Percentiles rank a stretch among this genome's conserved stretches.
These are phyloP conservation scores for Amanita muscaria DNA, from an alignment of 768 basidiomycete species.

Conservation along the genomic window DNA sequence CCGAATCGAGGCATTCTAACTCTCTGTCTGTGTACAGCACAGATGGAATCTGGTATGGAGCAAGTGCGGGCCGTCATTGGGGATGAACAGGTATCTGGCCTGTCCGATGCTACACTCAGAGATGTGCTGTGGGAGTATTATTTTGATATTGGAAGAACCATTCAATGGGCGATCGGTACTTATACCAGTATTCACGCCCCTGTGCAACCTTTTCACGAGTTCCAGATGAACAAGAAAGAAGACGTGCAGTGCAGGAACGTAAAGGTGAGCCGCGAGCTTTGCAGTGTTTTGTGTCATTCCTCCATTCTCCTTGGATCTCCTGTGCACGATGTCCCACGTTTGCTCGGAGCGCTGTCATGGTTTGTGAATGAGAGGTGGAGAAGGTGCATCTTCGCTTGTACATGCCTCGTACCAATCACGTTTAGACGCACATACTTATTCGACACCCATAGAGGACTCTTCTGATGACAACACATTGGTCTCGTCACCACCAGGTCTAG, in stretches of 20 bases:
- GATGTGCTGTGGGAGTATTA: constrained; percentile 82
- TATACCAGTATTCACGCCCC: constrained; percentile 6
- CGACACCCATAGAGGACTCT: constrained; percentile 8
- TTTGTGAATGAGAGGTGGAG: constrained; percentile 31
- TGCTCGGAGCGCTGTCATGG: constrained; percentile 16
- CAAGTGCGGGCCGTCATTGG: constrained; percentile 65
- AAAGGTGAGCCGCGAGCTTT: constrained; percentile 67
- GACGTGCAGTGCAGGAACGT: constrained; percentile 56
- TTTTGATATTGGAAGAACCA: constrained; percentile 73
- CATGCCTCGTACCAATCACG: constrained; percentile 6
- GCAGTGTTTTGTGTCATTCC: constrained; percentile 20
- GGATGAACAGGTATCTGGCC: constrained; percentile 48
- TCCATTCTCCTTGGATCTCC: constrained; percentile 20
- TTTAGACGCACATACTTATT: constrained; percentile 3
- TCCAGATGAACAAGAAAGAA: constrained; percentile 62
- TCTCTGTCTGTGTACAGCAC: constrained; percentile 28
- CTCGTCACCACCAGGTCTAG: constrained; percentile 12
- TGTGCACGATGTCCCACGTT: constrained; percentile 14
- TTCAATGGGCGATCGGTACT: constrained; percentile 70
- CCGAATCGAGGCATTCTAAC: background rate
- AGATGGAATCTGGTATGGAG: constrained; percentile 65
- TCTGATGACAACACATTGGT: constrained; percentile 14
- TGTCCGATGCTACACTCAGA: constrained; percentile 68
- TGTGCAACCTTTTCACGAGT: constrained; percentile 9
- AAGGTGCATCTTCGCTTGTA: constrained; percentile 50